These are phyloP conservation scores for Blumeria hordei DNA, from an alignment of 2,329 filamentous ascomycete genomes.

Conservation along the genomic window DNA sequence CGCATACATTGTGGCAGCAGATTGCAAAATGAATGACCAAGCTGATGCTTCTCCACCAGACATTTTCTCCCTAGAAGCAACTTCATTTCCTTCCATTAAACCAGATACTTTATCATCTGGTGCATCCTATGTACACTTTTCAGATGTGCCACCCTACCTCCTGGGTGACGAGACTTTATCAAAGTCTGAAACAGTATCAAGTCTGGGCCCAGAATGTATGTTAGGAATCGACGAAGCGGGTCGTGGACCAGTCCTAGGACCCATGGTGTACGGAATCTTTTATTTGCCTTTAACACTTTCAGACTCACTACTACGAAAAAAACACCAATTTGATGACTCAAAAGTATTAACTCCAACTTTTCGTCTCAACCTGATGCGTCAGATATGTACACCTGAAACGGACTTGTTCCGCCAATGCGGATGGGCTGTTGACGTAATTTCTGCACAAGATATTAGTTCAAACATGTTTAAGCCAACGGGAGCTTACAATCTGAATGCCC, in stretches of 20 bases:
- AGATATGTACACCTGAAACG: slow-evolving; percentile 42
- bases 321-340: slow-evolving; percentile 82
- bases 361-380: slow-evolving; percentile 43
- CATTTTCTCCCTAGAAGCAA: no score
- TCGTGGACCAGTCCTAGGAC: slow-evolving; percentile 74
- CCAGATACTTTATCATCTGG: slow-evolving; percentile 31
- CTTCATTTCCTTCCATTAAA: slow-evolving; percentile 33
- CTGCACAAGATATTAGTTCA: slow-evolving; percentile 27
- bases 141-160: slow-evolving; percentile 38
- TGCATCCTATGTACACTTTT: slow-evolving; percentile 48
- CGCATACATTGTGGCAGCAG: no score
- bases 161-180: slow-evolving; percentile 6
- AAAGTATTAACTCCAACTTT: slow-evolving; percentile 70
- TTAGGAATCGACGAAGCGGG: slow-evolving; percentile 88
- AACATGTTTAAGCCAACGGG: slow-evolving; percentile 18
- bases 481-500: slow-evolving; percentile 78
- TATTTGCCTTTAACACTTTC: slow-evolving; percentile 50
- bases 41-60: no score
- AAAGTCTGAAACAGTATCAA: slow-evolving; percentile 6
- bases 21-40: no score
- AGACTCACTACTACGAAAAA: slow-evolving; percentile 48
- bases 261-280: slow-evolving; percentile 48
- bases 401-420: slow-evolving; percentile 43
- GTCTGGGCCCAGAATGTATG: slow-evolving; percentile 35
- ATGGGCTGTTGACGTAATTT: slow-evolving; percentile 64